Evolutionary conservation across 768 basidiomycete genomes (phyloP).

Genomic region (Scleroderma bovista): DNA sequence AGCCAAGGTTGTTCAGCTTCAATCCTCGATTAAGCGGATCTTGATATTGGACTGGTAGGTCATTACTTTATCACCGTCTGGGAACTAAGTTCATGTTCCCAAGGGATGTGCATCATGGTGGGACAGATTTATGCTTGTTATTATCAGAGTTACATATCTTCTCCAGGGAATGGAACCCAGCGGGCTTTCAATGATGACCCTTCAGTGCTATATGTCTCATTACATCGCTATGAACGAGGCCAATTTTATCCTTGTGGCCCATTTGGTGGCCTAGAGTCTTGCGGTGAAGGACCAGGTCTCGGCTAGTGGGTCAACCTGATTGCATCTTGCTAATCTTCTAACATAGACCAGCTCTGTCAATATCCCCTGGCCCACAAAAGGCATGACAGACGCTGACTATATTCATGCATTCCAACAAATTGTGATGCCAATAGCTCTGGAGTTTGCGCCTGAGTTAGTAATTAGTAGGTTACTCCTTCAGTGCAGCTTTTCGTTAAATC

Average conservation of each 20-base stretch:
- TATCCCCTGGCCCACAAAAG: conserved; percentile 85
- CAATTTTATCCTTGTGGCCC: conserved; percentile 90
- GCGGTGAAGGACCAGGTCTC: conserved; percentile 75
- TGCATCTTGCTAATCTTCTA: conserved; percentile 7
- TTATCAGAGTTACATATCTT: conserved; percentile 9
- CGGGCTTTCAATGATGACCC: conserved; percentile 93
- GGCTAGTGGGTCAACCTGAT: conserved; percentile 63
- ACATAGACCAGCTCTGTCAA: conserved; percentile 73
- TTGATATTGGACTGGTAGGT: conserved; percentile 93
- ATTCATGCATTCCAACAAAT: conserved; percentile 94
- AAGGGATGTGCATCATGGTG: conserved; percentile 97
- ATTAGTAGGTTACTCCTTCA: conserved; percentile 59
- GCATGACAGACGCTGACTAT: conserved; percentile 95
- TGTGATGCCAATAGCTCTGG: conserved; percentile 95
- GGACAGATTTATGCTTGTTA: neutral
- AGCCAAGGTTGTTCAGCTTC: conserved; percentile 69
- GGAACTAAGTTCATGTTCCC: conserved; percentile 3
- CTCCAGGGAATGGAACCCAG: conserved; percentile 91
- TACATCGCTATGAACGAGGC: conserved; percentile 93
- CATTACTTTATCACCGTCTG: conserved; percentile 2
- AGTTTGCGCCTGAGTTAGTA: conserved; percentile 93
- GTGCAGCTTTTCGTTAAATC: neutral
- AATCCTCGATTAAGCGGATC: conserved; percentile 68
- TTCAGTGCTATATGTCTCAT: conserved; percentile 84
- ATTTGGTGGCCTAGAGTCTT: conserved; percentile 82